Base-by-base conservation (phyloP, 768 basidiomycete species). In the Neoboletus magnificus region DNA sequence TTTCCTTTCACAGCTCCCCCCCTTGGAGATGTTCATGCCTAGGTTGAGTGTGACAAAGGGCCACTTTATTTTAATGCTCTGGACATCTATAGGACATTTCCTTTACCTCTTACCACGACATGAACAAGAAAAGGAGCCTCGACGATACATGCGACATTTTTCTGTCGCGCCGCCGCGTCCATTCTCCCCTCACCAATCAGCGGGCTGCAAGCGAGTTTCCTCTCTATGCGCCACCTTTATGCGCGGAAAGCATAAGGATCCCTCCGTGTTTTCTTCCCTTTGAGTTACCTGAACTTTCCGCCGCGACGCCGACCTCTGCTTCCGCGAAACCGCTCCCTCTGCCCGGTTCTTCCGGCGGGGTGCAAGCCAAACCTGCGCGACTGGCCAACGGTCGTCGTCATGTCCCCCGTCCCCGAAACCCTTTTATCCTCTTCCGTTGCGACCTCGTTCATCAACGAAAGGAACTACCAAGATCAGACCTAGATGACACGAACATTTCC, bases 391-490 rank as follows among this genome's bases (percentile, higher is more conserved):
- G 67, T 30, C 58, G 51, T 39, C 52, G 74, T 6, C 88, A 89
- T 64, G 79, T 89, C 37, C 84, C 85, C 18, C 82, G 89, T 27
- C 87, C 88, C 0, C 76, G 84, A 16, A 91, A 91, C 68, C 84
- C 88, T 0, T 91, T 91, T 71, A 89, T 91, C 60, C 79, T 91
- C 58, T 91, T 89, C 66, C 80, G 89, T 40, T 87, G 82, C 65
- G 82, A 89, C 65, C 83, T 88, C 50, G 83, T 87, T 16, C 78
- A 82, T 48, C 82, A 86, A 58, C 77, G 82, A 50, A 78, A 82
- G 57, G 74, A 81, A 45, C 82, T 85, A 0, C 66, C 74, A 11
- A 70, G 74, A 40, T 79, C 83, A 3, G 84, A 87, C 66, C 76
- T 76, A 16, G 81, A 89, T 61, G 86, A 89, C 65, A 80, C 83